These are phyloP conservation scores for Phaffomyces opuntiae DNA, from an alignment of 805 yeast genomes.

Conservation along the genomic window DNA sequence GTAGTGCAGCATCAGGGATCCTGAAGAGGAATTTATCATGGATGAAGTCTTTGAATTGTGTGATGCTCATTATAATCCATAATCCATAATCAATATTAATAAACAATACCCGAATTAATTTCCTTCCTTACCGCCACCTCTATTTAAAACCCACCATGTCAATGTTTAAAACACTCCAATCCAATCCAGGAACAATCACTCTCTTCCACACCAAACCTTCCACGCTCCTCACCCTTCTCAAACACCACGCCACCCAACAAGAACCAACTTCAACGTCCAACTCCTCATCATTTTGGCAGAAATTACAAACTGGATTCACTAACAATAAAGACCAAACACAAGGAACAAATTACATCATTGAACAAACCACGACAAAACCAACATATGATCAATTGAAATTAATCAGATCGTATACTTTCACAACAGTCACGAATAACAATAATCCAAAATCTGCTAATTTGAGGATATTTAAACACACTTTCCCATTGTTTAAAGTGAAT, in stretches of 20 bases:
- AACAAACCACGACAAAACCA: constrained; percentile 9
- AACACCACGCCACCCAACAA: constrained; percentile 2
- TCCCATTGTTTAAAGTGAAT: constrained; percentile 11
- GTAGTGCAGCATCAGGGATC: no score
- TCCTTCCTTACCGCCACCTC: neutral
- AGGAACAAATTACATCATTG: neutral
- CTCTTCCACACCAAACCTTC: constrained; percentile 26
- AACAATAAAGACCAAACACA: constrained; percentile 10
- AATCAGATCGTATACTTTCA: constrained; percentile 12
- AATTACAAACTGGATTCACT: constrained; percentile 13
- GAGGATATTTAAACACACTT: constrained; percentile 13
- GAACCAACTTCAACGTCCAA: neutral
- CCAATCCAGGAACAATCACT: constrained; percentile 39
- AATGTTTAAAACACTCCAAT: constrained; percentile 40
- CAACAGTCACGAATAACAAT: constrained; percentile 2
- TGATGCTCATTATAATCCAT: no score
- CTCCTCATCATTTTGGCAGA: constrained; percentile 12
- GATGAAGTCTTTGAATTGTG: no score
- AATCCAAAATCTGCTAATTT: constrained; percentile 5
- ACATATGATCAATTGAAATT: constrained; percentile 22
- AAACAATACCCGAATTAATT: neutral
- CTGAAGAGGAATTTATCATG: no score
- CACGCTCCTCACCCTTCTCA: constrained; percentile 6
- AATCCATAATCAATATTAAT: no score
- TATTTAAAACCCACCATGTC: constrained; percentile 30